Conservation (phyloP, 164 flowering plant genomes). For the Berberis vulgaris region DNA sequence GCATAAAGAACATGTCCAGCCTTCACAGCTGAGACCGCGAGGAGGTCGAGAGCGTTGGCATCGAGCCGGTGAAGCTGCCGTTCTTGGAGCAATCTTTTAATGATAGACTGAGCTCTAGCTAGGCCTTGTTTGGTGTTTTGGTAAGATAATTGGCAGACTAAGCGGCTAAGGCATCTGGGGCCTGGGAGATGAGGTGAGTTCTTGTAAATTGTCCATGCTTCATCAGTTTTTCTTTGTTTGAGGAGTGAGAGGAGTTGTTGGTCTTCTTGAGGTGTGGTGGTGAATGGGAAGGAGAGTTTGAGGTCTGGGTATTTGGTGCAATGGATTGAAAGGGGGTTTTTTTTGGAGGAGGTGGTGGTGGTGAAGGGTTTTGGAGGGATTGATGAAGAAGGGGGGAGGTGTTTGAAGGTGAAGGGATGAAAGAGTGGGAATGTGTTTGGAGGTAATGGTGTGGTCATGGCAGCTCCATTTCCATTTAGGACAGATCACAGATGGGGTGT, state of each 20-base stretch:
- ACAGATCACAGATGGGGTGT: no score
- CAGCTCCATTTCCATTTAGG: no score
- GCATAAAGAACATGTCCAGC: conserved; percentile 68
- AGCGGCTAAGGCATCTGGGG: conserved; percentile 82
- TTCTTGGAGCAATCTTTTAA: conserved; percentile 74
- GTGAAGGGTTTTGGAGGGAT: no score
- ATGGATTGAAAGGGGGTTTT: no score
- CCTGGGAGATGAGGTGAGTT: conserved; percentile 47
- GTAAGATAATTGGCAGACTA: conserved; percentile 78
- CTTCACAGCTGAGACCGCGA: conserved; percentile 68
- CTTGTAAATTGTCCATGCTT: conserved; percentile 65
- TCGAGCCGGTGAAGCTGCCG: conserved; percentile 91
- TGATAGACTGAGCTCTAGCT: conserved; percentile 70
- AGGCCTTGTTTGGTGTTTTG: conserved; percentile 43
- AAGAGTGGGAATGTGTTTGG: no score
- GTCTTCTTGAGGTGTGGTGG: conserved; percentile 28
- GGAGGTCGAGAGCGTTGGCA: conserved; percentile 89
- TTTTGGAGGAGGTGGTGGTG: no score
- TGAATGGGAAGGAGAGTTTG: background rate
- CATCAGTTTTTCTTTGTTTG: conserved; percentile 73
- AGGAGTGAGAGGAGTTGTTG: conserved; percentile 50
- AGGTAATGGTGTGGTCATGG: no score
- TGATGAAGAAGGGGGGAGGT: no score
- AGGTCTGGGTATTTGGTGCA: background rate
- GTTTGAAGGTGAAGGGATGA: no score